A percentile compares a stretch with the other conserved stretches of the same genome.
These are phyloP conservation scores for Ambrosia trifida DNA, from an alignment of 129 eudicot species.

Conservation along the genomic window DNA sequence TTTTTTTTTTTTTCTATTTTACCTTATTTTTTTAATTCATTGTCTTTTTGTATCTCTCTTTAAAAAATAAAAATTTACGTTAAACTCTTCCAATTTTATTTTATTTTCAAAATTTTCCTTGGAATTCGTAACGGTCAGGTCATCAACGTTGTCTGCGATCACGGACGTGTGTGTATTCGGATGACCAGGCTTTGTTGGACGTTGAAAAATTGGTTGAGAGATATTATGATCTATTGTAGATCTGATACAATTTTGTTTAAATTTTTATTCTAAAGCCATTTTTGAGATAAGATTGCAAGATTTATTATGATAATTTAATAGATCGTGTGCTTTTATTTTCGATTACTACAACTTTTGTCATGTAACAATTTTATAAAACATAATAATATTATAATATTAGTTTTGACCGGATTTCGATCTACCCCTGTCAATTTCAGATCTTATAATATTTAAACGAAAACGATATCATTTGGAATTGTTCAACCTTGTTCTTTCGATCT, in stretches of 20 bases:
- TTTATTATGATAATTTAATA: neutral
- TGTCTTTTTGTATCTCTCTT: neutral
- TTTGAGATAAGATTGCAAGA: neutral
- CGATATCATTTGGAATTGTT: conserved; percentile 14
- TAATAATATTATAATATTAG: conserved; percentile 7
- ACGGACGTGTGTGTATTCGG: too few relatives aligned
- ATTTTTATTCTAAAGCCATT: conserved; percentile 2
- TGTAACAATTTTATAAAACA: neutral
- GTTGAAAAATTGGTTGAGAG: neutral
- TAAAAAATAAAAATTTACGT: neutral
- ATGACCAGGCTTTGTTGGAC: too few relatives aligned
- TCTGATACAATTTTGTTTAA: too few relatives aligned
- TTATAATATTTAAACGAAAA: conserved; percentile 2
- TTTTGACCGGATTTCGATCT: conserved; percentile 56
- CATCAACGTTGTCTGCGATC: too few relatives aligned
- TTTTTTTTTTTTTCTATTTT: neutral
- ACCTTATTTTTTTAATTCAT: neutral
- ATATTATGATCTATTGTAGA: neutral
- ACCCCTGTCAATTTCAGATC: conserved; percentile 31
- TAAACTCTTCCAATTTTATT: neutral
- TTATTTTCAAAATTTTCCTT: too few relatives aligned
- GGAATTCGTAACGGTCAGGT: too few relatives aligned
- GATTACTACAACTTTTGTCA: conserved; percentile 30
- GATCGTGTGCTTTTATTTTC: conserved; percentile 10
- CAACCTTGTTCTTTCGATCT: neutral